A percentile compares a stretch with the other conserved stretches of the same genome.
phyloP scores from a whole-genome alignment of 2,329 filamentous ascomycete genomes.

The Didymella sp. region DNA sequence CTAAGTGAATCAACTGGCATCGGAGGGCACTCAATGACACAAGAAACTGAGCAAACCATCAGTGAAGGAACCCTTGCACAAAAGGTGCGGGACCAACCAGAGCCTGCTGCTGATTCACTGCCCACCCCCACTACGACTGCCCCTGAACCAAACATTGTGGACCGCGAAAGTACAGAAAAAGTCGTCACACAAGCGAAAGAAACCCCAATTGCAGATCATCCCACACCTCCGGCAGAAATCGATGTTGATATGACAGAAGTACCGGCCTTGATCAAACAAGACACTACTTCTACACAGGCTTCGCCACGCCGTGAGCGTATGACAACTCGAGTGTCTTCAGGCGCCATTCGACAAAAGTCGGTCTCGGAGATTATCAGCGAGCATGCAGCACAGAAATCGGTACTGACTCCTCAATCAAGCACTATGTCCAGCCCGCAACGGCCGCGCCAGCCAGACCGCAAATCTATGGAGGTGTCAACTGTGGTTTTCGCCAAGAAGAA shows the following conservation, averaged over 20 bases:
- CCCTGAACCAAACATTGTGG: conserved; percentile 38
- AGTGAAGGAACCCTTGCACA: conserved; percentile 17
- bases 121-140: conserved; percentile 47
- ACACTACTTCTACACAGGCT: conserved; percentile 33
- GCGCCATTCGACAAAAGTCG: conserved; percentile 73
- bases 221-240: conserved; percentile 46
- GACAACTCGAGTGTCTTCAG: conserved; percentile 73
- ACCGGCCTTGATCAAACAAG: conserved; percentile 19
- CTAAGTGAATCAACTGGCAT: conserved; percentile 29
- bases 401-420: conserved; percentile 49
- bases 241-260: conserved; percentile 46
- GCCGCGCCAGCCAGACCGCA: conserved; percentile 44
- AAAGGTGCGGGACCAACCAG: conserved; percentile 19
- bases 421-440: conserved; percentile 39
- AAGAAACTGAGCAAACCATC: conserved; percentile 31
- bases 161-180: conserved; percentile 33
- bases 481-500: conserved; percentile 78
- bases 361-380: conserved; percentile 75
- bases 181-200: conserved; percentile 19
- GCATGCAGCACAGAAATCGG: conserved; percentile 55
- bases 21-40: conserved; percentile 33
- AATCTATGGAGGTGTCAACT: conserved; percentile 70
- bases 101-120: conserved; percentile 42
- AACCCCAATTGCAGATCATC: conserved; percentile 35
- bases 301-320: conserved; percentile 59